A percentile compares a stretch with the other conserved stretches of the same genome.
These are phyloP conservation scores for Boletus vermiculosoides DNA, from an alignment of 768 basidiomycete species.

Conservation along the genomic window DNA sequence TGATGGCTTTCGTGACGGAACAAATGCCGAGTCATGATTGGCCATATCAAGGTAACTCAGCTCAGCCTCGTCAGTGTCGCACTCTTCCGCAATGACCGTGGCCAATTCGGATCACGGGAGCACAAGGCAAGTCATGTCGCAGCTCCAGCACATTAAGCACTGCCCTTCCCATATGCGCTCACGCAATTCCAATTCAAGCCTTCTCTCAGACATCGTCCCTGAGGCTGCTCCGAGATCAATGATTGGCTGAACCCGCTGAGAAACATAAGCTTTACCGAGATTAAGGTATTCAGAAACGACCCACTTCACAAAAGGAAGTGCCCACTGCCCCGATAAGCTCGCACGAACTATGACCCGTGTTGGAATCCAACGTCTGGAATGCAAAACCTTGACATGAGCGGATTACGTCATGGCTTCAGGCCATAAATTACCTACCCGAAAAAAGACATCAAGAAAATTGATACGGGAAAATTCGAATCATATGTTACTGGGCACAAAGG, in stretches of 20 bases:
- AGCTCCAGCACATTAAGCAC: conserved; percentile 10
- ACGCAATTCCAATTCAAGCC: not conserved
- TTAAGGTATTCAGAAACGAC: not conserved
- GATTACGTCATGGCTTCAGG: not conserved
- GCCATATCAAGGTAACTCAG: conserved; percentile 12
- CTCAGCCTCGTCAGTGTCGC: not conserved
- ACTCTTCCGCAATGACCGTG: conserved; percentile 26
- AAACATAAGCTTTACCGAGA: conserved; percentile 3
- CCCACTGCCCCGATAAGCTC: conserved; percentile 3
- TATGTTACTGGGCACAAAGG: not conserved
- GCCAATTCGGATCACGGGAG: conserved; percentile 5
- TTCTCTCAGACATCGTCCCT: conserved; percentile 10
- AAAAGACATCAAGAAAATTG: conserved; percentile 14
- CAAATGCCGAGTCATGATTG: conserved; percentile 14
- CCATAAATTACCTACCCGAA: not conserved
- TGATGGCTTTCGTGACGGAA: conserved; percentile 11
- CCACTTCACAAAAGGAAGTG: not conserved
- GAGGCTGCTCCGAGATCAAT: not conserved
- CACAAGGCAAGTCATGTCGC: not conserved
- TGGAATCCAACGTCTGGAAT: not conserved
- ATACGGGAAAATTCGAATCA: not conserved
- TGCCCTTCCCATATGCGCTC: conserved; percentile 10
- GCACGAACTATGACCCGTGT: not conserved
- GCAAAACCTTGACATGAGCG: not conserved
- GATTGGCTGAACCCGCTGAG: conserved; percentile 6